These are phyloP conservation scores for Leccinum pachyderme DNA, from an alignment of 1,284 basidiomycete genomes.

Conservation along the genomic window DNA sequence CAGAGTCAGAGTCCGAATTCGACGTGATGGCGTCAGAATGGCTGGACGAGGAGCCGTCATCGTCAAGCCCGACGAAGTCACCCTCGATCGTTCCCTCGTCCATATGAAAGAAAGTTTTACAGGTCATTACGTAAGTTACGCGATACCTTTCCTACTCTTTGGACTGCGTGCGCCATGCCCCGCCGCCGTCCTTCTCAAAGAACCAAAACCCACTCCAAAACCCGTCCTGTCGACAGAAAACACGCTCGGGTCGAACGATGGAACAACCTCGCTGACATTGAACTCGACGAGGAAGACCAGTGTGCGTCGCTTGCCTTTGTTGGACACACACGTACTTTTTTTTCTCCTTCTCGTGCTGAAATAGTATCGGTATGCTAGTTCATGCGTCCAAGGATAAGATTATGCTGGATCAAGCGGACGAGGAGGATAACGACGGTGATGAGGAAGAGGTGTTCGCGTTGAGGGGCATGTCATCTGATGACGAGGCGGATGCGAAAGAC, in stretches of 20 bases:
- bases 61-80: constrained; percentile 3
- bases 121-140: constrained; percentile 23
- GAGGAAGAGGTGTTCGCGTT: constrained; percentile 58
- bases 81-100: constrained; percentile 33
- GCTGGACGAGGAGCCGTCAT: not conserved
- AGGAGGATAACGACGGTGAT: constrained; percentile 35
- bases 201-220: constrained; percentile 21
- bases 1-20: constrained; percentile 3
- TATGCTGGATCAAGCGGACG: constrained; percentile 61
- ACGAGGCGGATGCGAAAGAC: constrained; percentile 38
- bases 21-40: not conserved
- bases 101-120: not conserved
- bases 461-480: constrained; percentile 30
- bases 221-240: constrained; percentile 48
- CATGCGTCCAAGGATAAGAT: constrained; percentile 76
- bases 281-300: constrained; percentile 72
- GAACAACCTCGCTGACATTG: constrained; percentile 64
- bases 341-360: constrained; percentile 1
- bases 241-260: constrained; percentile 59
- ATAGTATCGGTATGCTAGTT: constrained; percentile 40
- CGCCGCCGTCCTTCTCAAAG: constrained; percentile 27
- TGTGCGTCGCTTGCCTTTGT: constrained; percentile 45
- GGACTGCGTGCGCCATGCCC: constrained; percentile 16
- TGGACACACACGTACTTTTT: not conserved
- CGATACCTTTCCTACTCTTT: too few species aligned